Evolutionary conservation across 371 early-diverging fungal genomes (phyloP).

Genomic region (Syncephalastrum sp.): DNA sequence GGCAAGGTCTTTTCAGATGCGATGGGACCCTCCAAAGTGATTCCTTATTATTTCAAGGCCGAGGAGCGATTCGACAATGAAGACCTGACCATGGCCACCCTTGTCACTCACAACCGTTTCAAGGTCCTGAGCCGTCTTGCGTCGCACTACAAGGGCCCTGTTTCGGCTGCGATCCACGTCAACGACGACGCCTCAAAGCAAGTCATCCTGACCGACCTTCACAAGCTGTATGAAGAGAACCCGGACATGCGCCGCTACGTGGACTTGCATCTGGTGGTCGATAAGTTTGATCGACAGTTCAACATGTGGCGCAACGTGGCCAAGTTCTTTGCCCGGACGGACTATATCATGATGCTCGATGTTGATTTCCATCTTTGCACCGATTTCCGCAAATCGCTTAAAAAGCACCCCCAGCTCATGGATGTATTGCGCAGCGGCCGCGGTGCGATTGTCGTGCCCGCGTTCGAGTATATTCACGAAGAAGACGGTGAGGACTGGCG

Average conservation of each 20-base stretch:
- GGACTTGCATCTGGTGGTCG: constrained; percentile 60
- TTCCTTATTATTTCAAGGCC: constrained; percentile 57
- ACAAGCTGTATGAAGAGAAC: constrained; percentile 46
- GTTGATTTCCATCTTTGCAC: constrained; percentile 65
- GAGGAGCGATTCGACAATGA: constrained; percentile 41
- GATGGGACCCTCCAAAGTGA: constrained; percentile 60
- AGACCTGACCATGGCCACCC: constrained; percentile 59
- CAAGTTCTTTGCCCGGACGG: constrained; percentile 58
- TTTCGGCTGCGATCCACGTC: constrained; percentile 66
- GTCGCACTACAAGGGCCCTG: constrained; percentile 54
- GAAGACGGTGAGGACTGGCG: constrained; percentile 55
- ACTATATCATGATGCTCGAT: constrained; percentile 61
- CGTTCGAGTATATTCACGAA: constrained; percentile 55
- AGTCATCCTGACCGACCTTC: constrained; percentile 45
- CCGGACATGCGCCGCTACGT: constrained; percentile 53
- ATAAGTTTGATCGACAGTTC: constrained; percentile 61
- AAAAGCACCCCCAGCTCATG: constrained; percentile 40
- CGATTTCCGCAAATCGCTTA: constrained; percentile 48
- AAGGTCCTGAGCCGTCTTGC: constrained; percentile 47
- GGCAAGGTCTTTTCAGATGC: constrained; percentile 59
- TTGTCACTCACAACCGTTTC: constrained; percentile 57
- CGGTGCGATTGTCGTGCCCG: constrained; percentile 59
- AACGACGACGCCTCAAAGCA: constrained; percentile 53
- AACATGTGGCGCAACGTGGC: constrained; percentile 71
- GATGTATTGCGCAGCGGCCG: constrained; percentile 43